Evolutionary conservation across 148 eudicot species (phyloP), one percentile per base, ranked within the genome.

Genomic region (Linanthus parryae): DNA sequence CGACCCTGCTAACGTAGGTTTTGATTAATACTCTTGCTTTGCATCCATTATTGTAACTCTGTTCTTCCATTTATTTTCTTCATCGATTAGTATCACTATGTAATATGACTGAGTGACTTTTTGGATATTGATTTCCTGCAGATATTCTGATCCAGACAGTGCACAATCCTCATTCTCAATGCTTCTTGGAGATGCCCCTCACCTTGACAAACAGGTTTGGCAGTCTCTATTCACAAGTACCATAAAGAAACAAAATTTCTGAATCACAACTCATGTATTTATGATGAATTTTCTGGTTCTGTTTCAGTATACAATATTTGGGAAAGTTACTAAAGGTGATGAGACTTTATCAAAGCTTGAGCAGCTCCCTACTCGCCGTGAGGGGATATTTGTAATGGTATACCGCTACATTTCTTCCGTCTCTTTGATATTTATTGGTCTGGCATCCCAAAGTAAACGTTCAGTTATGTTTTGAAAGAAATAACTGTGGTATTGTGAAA

Each of bases 351-450:
- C 68, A 56, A 92, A 87, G 74, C 84, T 92, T 25, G 98, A 84
- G 83, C 76, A 87, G 56, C 56, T 92, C 35, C 94, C 95, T 28
- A 91, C 94, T 30, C 79, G 85, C 28, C 83, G 62, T 44, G 98
- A 91, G 65, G 98, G 98, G 36, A 86, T 91, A 8, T 91, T 91
- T 67, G 98, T 91, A 17, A 91, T 91, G 98, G 95, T 91, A 86
- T 58, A 35, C 44, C 29, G 18, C 59, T 58, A 62, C 61, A 17
- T 30, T 22, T n/a, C 48, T 2, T n/a, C n/a, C n/a, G n/a, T n/a
- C 25, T 38, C 56, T 24, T 51, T 8, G 11, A 16, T 55, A 41
- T 27, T n/a, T n/a, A n/a, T n/a, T n/a, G n/a, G n/a, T n/a, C n/a
- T n/a, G n/a, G n/a, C n/a, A n/a, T n/a, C n/a, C n/a, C n/a, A n/a